Percentiles rank a stretch among this genome's conserved stretches.
These are phyloP conservation scores for Arthrocladium fulminans DNA, from an alignment of 2,329 filamentous ascomycete species.

Conservation along the genomic window DNA sequence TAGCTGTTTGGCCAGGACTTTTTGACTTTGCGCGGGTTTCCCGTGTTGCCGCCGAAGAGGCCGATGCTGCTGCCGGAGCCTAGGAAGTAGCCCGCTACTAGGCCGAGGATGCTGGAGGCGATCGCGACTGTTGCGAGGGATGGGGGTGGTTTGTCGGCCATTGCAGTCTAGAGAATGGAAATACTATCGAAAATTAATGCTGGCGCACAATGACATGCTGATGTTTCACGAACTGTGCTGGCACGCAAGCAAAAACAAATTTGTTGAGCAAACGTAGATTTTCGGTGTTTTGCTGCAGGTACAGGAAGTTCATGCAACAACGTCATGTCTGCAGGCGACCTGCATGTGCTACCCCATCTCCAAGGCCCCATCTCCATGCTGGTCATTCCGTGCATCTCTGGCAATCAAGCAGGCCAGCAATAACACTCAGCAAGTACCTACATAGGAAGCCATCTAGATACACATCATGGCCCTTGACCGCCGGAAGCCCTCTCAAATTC, in stretches of 20 bases:
- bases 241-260: background rate
- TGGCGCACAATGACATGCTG: too few species aligned
- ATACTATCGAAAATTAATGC: too few species aligned
- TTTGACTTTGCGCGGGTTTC: conserved; percentile 25
- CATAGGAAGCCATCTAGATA: too few species aligned
- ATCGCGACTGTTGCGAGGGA: conserved; percentile 19
- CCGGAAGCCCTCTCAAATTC: conserved; percentile 3
- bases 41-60: conserved; percentile 45
- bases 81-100: conserved; percentile 69
- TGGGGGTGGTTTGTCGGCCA: conserved; percentile 22
- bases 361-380: too few species aligned
- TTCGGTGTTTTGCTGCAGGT: too few species aligned
- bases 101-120: conserved; percentile 39
- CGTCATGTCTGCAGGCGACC: too few species aligned
- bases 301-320: too few species aligned
- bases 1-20: conserved; percentile 48
- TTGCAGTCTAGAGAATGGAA: background rate
- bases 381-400: too few species aligned
- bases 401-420: background rate
- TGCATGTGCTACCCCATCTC: too few species aligned
- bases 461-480: conserved; percentile 8
- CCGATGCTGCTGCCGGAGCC: conserved; percentile 60
- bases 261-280: too few species aligned
- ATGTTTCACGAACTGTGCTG: too few species aligned
- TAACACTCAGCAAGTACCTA: too few species aligned